Conservation (phyloP, 2,329 filamentous ascomycete genomes). For the Xylariaceae sp. region DNA sequence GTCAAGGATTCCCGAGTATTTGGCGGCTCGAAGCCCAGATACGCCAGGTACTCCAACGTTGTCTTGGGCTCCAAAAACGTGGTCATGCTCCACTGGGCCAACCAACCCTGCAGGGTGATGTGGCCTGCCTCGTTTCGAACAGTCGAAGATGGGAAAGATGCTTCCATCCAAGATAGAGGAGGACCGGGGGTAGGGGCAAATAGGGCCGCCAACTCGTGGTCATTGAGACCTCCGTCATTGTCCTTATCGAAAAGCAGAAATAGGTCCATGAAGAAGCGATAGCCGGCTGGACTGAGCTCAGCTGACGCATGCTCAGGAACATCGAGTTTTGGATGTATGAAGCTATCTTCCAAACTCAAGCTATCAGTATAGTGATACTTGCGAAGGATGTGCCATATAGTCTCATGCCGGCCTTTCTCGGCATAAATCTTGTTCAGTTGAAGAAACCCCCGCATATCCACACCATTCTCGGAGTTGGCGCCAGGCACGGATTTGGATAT, state of each 20-base stretch:
- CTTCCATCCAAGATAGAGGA: constrained; percentile 81
- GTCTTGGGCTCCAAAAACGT: constrained; percentile 95
- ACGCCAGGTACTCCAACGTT: constrained; percentile 91
- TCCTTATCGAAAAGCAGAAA: constrained; percentile 96
- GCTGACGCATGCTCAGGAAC: constrained; percentile 89
- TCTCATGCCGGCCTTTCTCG: constrained; percentile 95
- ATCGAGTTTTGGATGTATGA: constrained; percentile 89
- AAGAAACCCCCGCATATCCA: constrained; percentile 79
- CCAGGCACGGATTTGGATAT: constrained; percentile 66
- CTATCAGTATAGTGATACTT: constrained; percentile 97
- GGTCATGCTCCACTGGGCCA: constrained; percentile 99
- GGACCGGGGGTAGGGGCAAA: constrained; percentile 92
- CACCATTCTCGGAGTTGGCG: constrained; percentile 62
- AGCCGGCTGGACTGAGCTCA: constrained; percentile 88
- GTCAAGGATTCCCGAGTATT: constrained; percentile 74
- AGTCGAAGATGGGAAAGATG: constrained; percentile 86
- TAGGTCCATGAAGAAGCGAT: constrained; percentile 95
- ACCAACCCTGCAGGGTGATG: constrained; percentile 94
- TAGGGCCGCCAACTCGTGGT: constrained; percentile 76
- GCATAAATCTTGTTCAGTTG: constrained; percentile 94
- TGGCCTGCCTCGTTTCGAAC: constrained; percentile 93
- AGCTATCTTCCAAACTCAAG: constrained; percentile 83
- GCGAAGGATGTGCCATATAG: constrained; percentile 93
- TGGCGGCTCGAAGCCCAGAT: constrained; percentile 85
- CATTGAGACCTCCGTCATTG: constrained; percentile 90